phyloP scores from a whole-genome alignment of 169 alveolate genomes.

The Eimeria sp. region DNA sequence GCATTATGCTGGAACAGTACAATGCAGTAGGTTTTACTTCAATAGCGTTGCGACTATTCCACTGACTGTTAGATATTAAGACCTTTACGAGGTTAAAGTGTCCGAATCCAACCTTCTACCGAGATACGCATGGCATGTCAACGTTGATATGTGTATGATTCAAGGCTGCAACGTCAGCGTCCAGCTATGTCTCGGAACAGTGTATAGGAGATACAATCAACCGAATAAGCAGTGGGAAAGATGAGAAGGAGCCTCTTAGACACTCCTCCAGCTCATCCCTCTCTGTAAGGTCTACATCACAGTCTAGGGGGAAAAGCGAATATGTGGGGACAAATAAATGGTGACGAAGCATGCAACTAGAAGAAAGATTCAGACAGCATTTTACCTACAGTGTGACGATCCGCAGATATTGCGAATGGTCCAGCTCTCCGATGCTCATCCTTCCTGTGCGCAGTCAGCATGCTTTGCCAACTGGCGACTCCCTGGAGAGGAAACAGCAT shows the following conservation, averaged over 20 bases:
- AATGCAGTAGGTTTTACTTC: background rate
- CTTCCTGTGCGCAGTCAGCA: slow-evolving; percentile 42
- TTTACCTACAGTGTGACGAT: background rate
- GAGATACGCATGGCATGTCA: background rate
- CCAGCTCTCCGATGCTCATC: background rate
- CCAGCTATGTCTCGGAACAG: background rate
- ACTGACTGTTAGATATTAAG: background rate
- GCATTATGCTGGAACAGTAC: slow-evolving; percentile 53
- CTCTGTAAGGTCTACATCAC: slow-evolving; percentile 3
- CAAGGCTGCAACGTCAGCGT: slow-evolving; percentile 27
- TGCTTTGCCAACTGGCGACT: slow-evolving; percentile 20
- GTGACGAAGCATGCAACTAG: background rate
- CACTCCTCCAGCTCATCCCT: slow-evolving; percentile 46
- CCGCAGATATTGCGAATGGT: background rate
- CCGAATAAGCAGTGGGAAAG: background rate
- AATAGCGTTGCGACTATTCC: background rate
- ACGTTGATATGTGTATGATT: background rate
- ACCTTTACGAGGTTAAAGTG: background rate
- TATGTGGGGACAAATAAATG: background rate
- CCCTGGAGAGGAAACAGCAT: slow-evolving; percentile 45
- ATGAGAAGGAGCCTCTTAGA: background rate
- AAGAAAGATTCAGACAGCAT: background rate
- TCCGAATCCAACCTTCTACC: background rate
- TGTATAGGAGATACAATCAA: slow-evolving; percentile 1
- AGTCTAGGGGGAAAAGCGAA: too few relatives aligned